Conservation (phyloP, 140 eudicot species). For the Ambrosia hybrid region DNA sequence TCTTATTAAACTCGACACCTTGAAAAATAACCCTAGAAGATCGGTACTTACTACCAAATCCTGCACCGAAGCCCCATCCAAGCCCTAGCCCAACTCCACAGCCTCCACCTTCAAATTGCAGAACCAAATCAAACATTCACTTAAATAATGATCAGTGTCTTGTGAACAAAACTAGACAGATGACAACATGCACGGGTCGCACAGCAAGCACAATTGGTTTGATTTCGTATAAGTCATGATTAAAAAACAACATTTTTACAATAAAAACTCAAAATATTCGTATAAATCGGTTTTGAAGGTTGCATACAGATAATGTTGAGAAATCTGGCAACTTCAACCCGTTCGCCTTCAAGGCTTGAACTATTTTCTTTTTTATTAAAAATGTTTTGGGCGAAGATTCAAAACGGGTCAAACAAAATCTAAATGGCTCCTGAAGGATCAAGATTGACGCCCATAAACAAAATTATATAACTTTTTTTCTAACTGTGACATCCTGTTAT, state of each 20-base stretch:
- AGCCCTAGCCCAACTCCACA: constrained; percentile 88
- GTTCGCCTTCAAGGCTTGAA: too few relatives aligned
- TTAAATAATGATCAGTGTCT: not conserved
- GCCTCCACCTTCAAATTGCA: constrained; percentile 62
- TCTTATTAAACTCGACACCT: constrained; percentile 55
- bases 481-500: too few relatives aligned
- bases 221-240: not conserved
- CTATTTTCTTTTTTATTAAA: too few relatives aligned
- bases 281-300: too few relatives aligned
- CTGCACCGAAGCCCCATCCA: constrained; percentile 88
- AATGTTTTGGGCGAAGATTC: too few relatives aligned
- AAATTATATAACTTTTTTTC: too few relatives aligned
- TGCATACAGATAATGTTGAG: too few relatives aligned
- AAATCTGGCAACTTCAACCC: too few relatives aligned
- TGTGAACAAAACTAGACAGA: not conserved
- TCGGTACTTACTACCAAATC: constrained; percentile 65
- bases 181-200: not conserved
- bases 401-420: not conserved
- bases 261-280: too few relatives aligned
- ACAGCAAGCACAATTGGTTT: not conserved
- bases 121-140: too few relatives aligned
- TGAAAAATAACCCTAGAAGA: constrained; percentile 57
- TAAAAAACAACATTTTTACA: too few relatives aligned
- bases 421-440: not conserved
- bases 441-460: too few relatives aligned